phyloP scores from a whole-genome alignment of 176 grass and related monocot species.

The Lolium multiflorum region DNA sequence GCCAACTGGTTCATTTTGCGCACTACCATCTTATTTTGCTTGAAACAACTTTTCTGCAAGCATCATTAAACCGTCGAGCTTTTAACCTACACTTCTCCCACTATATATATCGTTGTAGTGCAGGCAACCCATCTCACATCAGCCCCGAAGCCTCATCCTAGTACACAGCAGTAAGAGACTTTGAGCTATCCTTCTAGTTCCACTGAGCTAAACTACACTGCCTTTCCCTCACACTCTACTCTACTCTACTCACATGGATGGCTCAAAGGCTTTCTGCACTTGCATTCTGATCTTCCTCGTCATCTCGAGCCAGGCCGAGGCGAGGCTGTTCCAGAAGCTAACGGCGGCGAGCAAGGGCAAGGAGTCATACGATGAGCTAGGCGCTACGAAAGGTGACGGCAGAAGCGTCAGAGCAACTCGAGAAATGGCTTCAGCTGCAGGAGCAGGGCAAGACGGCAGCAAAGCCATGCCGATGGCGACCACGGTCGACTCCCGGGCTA shows the following conservation, averaged over 20 bases:
- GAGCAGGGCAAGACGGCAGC: not conserved
- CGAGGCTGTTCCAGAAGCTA: constrained; percentile 12
- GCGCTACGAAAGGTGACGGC: not conserved
- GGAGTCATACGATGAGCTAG: constrained; percentile 28
- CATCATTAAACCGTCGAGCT: constrained; percentile 1
- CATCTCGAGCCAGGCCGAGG: constrained; percentile 49
- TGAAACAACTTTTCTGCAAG: not conserved
- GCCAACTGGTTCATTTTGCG: not conserved
- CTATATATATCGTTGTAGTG: not conserved
- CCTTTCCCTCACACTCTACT: not conserved
- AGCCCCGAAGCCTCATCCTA: not conserved
- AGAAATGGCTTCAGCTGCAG: constrained; percentile 12
- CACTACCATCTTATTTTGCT: not conserved
- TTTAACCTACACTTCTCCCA: not conserved
- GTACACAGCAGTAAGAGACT: not conserved
- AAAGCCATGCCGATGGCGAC: constrained; percentile 34
- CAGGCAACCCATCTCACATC: not conserved
- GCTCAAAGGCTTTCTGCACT: constrained; percentile 40
- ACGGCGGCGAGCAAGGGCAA: not conserved
- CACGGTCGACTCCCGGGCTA: constrained; percentile 43
- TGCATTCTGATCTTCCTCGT: constrained; percentile 49
- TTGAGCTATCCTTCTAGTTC: not conserved
- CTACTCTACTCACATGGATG: constrained; percentile 36
- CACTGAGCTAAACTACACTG: constrained; percentile 11
- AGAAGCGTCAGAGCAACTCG: not conserved